Base-by-base conservation (phyloP, 129 eudicot genomes). In the Mikania micrantha region DNA sequence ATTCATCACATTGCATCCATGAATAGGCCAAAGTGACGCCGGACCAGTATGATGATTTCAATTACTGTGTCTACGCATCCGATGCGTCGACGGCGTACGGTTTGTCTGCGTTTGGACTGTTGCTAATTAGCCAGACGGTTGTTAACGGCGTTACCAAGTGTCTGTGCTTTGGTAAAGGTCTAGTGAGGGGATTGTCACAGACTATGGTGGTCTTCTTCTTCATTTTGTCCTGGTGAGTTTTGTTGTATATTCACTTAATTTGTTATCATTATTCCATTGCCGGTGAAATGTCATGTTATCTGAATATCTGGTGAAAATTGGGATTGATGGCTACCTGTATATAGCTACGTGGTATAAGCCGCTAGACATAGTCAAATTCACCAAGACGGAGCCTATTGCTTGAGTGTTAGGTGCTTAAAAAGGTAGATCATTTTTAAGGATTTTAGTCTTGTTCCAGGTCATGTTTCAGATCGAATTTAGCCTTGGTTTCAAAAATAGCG, bases 21-120 rank as follows among this genome's bases (percentile, higher is more conserved):
- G 17, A 36, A 6, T 27, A 85, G 94, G 94, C 91, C 25, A 69
- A 63, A 62, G 95, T 84, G 68, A 64, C 67, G 24, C 97, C 97
- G 60, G 97, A 93, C 63, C 64, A 86, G 89, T 93, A 93, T 57
- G 98, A 93, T 28, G 98, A 93, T 36, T 50, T 42, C 67, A 76
- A 75, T 9, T 93, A 75, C 95, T 93, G 98, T 64, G 69, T 66
- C 40, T 93, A 93, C 70, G 96, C 63, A 27, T 82, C 96, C 5
- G 98, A 93, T 78, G 98, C 98, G 20, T 93, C 98, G 48, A 88
- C 98, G 84, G 91, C 56, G 71, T 93, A 93, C 67, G 98, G 98
- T 13, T 38, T 93, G 36, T 38, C 92, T 75, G 98, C 98, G 74
- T 86, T 93, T 79, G 96, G 95, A 38, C 59, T 93, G 79, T 85